These are phyloP conservation scores for Colletotrichum eremochloae DNA, from an alignment of 2,329 filamentous ascomycete species.

Conservation along the genomic window DNA sequence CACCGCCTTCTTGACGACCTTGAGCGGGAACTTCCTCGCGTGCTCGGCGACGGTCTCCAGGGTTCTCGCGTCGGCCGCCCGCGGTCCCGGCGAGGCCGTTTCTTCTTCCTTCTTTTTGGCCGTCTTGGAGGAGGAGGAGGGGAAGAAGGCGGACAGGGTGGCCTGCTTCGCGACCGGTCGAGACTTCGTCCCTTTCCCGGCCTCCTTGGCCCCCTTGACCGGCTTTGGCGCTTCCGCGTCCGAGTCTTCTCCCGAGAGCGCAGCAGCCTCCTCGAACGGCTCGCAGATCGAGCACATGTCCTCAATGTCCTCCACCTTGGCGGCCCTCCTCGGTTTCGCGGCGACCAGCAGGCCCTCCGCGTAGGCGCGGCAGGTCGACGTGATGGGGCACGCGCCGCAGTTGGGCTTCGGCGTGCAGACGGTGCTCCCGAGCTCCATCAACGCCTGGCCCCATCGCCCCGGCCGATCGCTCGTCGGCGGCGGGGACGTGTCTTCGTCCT, in stretches of 20 bases:
- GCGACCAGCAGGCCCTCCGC: conserved; percentile 58
- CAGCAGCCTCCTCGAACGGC: conserved; percentile 55
- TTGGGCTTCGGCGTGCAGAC: conserved; percentile 71
- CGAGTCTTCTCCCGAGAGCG: conserved; percentile 14
- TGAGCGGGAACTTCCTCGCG: conserved; percentile 65
- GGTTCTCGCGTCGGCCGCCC: conserved; percentile 38
- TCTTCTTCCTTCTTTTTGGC: conserved; percentile 21
- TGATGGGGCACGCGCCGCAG: conserved; percentile 66
- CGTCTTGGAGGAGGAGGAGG: conserved; percentile 48
- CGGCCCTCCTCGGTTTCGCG: conserved; percentile 41
- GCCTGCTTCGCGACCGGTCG: conserved; percentile 46
- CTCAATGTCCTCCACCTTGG: conserved; percentile 59
- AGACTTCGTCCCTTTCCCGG: conserved; percentile 20
- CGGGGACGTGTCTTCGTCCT: conserved; percentile 40
- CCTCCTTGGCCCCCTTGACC: conserved; percentile 9
- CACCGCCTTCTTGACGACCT: conserved; percentile 64
- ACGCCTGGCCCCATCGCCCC: conserved; percentile 72
- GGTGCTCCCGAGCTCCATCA: conserved; percentile 76
- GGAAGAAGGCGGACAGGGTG: conserved; percentile 52
- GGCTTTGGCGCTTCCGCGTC: conserved; percentile 34
- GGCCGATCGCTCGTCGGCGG: conserved; percentile 61
- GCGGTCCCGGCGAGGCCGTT: conserved; percentile 5
- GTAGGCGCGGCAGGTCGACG: conserved; percentile 64
- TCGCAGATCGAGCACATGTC: conserved; percentile 65
- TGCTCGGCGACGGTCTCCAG: conserved; percentile 58